Conservation (phyloP, 208 protist species). For the Trypanosoma boissoni region DNA sequence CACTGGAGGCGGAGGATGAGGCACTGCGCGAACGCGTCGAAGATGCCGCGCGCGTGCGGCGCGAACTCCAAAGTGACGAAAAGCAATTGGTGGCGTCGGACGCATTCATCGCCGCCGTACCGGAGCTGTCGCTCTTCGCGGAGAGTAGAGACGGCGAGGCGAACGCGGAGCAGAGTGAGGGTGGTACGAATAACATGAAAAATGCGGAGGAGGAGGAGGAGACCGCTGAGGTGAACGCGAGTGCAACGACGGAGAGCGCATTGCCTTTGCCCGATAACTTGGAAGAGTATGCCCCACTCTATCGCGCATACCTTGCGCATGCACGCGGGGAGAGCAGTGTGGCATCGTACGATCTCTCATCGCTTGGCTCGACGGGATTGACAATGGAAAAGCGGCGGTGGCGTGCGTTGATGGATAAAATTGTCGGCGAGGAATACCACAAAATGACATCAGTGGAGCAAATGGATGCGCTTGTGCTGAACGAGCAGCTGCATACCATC, state of each 20-base stretch:
- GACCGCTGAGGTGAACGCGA: not conserved
- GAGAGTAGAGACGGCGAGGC: conserved; percentile 4
- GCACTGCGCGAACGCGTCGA: conserved; percentile 35
- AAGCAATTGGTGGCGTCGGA: not conserved
- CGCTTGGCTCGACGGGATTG: conserved; percentile 35
- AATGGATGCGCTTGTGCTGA: conserved; percentile 55
- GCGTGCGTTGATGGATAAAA: conserved; percentile 73
- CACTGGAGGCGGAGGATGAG: conserved; percentile 52
- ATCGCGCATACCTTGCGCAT: conserved; percentile 63
- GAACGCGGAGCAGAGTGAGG: not conserved
- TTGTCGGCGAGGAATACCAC: conserved; percentile 74
- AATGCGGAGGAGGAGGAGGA: conserved; percentile 2
- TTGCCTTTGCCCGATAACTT: conserved; percentile 23
- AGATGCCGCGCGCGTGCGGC: conserved; percentile 31
- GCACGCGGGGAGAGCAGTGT: conserved; percentile 46
- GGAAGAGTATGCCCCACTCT: conserved; percentile 59
- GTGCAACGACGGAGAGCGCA: not conserved
- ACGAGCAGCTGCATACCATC: conserved; percentile 79
- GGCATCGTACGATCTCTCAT: conserved; percentile 57
- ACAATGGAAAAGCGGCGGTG: conserved; percentile 63
- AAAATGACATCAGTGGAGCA: conserved; percentile 51
- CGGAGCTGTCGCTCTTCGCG: conserved; percentile 19
- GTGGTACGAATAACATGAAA: not conserved
- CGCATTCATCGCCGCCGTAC: conserved; percentile 23
- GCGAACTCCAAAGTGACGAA: conserved; percentile 12